Evolutionary conservation across 345 rosid species (phyloP), one percentile per base, ranked within the genome.

Genomic region (Punica granatum): DNA sequence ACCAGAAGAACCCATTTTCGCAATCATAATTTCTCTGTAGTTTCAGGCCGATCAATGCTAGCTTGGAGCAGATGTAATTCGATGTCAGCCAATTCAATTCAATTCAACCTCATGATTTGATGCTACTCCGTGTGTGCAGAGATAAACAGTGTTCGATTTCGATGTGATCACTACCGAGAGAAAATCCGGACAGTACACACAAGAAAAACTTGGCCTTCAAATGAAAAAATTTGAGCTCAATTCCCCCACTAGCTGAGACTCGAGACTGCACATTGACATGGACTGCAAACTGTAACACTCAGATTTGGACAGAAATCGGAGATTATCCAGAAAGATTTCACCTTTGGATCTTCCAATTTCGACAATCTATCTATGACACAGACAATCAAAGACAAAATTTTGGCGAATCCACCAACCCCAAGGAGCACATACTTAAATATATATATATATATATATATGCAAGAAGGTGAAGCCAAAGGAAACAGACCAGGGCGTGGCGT

Each of bases 401-500:
- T 2, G 3, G 23, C 58, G 58, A 51, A 51, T 14, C 23, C 58
- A n/a, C 30, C 42, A 14, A 35, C 43, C 43, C 65, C 21, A 62
- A 62, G 43, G 26, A 32, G 43, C 42, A 15, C 42, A n/a, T n/a
- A n/a, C n/a, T n/a, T n/a, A n/a, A n/a, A n/a, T n/a, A n/a, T n/a
- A n/a, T n/a, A n/a, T n/a, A n/a, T n/a, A n/a, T n/a, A n/a, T n/a
- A n/a, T n/a, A n/a, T n/a, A 21, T 7, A 49, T 4, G 56, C 26
- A 23, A 49, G 31, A 21, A 39, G 63, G 66, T 13, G 1, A 54
- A 65, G 65, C 36, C 32, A 53, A 44, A 63, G 62, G 44, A 61
- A 53, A 10, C 65, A n/a, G 14, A 89, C 96, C 85, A 86, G 41
- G 2, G 87, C 84, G 70, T 88, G 78, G 53, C 96, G 96, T 76